These are phyloP conservation scores for Solanum boliviense DNA, from an alignment of 257 asterid genomes.

Conservation along the genomic window DNA sequence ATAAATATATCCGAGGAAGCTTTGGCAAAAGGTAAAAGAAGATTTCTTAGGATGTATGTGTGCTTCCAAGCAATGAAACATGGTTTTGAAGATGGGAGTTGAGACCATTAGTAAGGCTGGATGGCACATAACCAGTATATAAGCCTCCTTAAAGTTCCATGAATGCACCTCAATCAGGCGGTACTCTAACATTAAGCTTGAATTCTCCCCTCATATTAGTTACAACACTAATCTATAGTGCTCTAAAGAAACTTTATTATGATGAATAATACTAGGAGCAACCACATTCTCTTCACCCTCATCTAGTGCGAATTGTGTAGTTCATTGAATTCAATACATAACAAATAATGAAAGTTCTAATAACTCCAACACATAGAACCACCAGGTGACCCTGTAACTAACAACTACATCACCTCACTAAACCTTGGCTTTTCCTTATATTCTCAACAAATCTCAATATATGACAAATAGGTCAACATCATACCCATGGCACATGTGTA, in stretches of 20 bases:
- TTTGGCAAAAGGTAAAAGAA: neutral
- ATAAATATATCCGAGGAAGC: neutral
- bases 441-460: too few species aligned
- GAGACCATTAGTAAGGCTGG: neutral
- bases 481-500: too few species aligned
- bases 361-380: neutral
- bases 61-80: neutral
- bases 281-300: neutral
- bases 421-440: too few species aligned
- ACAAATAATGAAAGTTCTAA: neutral
- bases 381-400: too few species aligned
- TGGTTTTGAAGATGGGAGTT: neutral
- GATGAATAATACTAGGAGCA: neutral
- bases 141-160: too few species aligned
- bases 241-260: neutral
- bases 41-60: neutral
- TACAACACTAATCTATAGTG: too few species aligned
- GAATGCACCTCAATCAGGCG: too few species aligned
- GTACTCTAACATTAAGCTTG: too few species aligned
- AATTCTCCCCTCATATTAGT: too few species aligned
- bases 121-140: neutral
- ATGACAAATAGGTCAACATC: too few species aligned
- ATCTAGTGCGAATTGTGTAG: neutral
- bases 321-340: neutral
- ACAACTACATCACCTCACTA: too few species aligned